Evolutionary conservation across 805 yeast genomes (phyloP), one percentile per base, ranked within the genome.

Genomic region (Teunomyces gatunensis): DNA sequence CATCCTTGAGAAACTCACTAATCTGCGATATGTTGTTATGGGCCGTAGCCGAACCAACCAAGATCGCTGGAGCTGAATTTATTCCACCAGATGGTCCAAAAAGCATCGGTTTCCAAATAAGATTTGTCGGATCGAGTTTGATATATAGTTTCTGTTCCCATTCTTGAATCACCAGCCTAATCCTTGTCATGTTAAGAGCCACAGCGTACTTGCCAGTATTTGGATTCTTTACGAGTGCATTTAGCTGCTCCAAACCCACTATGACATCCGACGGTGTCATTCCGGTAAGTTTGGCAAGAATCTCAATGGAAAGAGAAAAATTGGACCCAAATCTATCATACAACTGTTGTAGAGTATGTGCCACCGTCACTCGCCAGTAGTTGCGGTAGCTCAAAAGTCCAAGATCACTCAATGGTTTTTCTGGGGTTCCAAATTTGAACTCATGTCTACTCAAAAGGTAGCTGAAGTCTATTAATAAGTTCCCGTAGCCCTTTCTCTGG

Each of bases 401-500:
- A 46, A 92, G 69, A 53, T 87, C 91, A 54, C 94, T 85, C 48
- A 92, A 73, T 0, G 99, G 99, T 60, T 91, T 92, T 58, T 94
- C 99, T 0, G 99, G 99, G 0, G 97, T 87, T 0, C 98, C 99
- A 47, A 78, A 77, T 52, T 84, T 85, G 55, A 78, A 82, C 61
- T 92, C 97, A 48, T 80, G 75, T 44, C 85, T 72, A 1, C 94
- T 79, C 42, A 94, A 68, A 13, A 90, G 66, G 60, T 94, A 94
- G 47, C 96, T 88, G 63, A 94, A 89, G 53, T 88, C 95, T 60
- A 94, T 92, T 48, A 94, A 71, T 50, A 92, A 78, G 61, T 82
- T 85, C 2, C 99, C 99, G 65, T 87, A 89, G 0, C 98, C 98
- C 52, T 81, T 81, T 44, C 96, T 68, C 66, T 92, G 97, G 61